A percentile compares a stretch with the other conserved stretches of the same genome.
Evolutionary conservation across 78 protist genomes (phyloP).

Genomic region (Carpediemonas membranifera): DNA sequence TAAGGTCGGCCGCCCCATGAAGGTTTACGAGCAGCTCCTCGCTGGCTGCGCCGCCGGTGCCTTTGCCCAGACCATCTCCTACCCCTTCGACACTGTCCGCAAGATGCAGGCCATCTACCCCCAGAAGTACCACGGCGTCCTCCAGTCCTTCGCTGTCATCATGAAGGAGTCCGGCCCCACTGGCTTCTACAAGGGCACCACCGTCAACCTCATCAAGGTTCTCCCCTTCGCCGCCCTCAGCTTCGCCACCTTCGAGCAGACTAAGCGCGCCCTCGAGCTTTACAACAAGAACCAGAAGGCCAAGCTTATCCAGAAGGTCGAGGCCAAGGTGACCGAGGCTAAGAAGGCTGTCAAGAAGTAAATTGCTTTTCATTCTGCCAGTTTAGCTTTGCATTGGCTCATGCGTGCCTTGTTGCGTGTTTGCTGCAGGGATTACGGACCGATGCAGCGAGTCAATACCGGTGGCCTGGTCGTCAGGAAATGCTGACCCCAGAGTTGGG

Average conservation of each 20-base stretch:
- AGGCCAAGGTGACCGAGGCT: no score
- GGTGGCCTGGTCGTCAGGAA: no score
- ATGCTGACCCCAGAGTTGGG: no score
- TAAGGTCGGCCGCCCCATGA: no score
- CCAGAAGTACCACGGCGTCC: not conserved
- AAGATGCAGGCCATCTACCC: not conserved
- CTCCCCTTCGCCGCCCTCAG: constrained; percentile 6
- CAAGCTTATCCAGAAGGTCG: no score
- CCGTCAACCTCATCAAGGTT: not conserved
- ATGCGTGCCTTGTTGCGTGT: no score
- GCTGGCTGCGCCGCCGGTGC: constrained; percentile 6
- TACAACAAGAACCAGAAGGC: not conserved
- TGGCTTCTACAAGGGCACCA: not conserved
- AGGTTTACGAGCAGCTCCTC: not conserved
- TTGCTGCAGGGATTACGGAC: no score
- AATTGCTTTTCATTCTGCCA: no score
- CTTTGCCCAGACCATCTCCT: constrained; percentile 10
- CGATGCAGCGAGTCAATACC: no score
- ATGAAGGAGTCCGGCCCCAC: not conserved
- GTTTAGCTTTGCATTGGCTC: no score
- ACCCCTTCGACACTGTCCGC: constrained; percentile 12
- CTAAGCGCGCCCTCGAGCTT: not conserved
- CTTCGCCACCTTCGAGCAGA: constrained; percentile 11
- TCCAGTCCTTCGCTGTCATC: not conserved
- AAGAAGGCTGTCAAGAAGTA: no score